Base-by-base conservation (phyloP, 176 grass and related monocot genomes). In the Phragmites australis region DNA sequence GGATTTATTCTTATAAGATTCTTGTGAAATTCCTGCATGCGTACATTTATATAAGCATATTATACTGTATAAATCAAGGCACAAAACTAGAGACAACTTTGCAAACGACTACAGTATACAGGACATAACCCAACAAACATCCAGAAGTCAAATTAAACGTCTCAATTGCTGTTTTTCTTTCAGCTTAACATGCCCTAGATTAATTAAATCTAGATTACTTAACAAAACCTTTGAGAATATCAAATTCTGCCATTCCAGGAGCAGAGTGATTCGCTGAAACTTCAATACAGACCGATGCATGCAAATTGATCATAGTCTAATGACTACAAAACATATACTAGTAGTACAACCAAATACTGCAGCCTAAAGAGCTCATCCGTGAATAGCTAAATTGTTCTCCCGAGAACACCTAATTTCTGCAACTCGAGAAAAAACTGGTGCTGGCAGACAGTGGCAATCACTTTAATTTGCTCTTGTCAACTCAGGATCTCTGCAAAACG, bases 401-500 rank as follows among this genome's bases (percentile, higher is more conserved):
- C 14, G 9, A 31, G 22, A 73, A 81, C 47, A 81, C 47, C 68
- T 47, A 56, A 69, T 81, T 81, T 81, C 68, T 57, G 82, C 56
- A 65, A 65, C 70, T 72, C 40, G 18, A 51, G 49, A 25, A 34
- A 71, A 65, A 70, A 41, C 18, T 23, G 12, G n/a, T 46, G 23
- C 54, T 8, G 18, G 16, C 18, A 39, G 42, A 18, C 23, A 65
- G 13, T 48, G 22, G 25, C 46, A 34, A 61, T 55, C 47, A 50
- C 43, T 83, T 89, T 81, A 87, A 39, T 44, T 86, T 76, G 67
- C 75, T 77, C 88, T 94, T 10, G 42, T 46, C 46, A 91, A 81
- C 31, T 85, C 90, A 21, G 90, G 57, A 77, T 97, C 88, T 83
- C 95, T 97, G 81, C 18, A 74, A 75, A 88, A 68, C 39, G 42